Conservation (phyloP, 2,329 filamentous ascomycete species). For the Talaromyces sp. region DNA sequence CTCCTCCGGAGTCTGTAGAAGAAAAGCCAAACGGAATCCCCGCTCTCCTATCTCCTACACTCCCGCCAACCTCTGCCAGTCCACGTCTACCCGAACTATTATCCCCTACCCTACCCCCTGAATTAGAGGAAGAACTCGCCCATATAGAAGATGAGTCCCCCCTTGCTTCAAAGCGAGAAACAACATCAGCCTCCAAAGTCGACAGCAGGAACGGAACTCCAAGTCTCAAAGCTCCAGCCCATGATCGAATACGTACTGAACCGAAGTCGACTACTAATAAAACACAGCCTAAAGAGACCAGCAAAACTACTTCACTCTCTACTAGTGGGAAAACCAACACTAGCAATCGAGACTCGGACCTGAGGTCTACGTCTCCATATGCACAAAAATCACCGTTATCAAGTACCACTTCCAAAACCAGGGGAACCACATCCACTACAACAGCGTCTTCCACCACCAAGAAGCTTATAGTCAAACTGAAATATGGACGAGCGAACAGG, state of each 20-base stretch:
- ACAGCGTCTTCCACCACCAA: not conserved
- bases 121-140: constrained; percentile 50
- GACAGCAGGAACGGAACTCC: constrained; percentile 17
- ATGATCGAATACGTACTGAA: constrained; percentile 16
- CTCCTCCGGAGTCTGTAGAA: constrained; percentile 27
- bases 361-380: constrained; percentile 10
- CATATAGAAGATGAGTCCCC: constrained; percentile 36
- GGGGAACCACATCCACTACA: not conserved
- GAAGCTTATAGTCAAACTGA: constrained; percentile 46
- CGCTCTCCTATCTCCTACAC: constrained; percentile 35
- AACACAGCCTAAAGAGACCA: constrained; percentile 10
- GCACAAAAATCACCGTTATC: constrained; percentile 5
- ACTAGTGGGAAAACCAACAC: constrained; percentile 12
- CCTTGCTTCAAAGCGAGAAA: constrained; percentile 15
- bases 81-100: constrained; percentile 48
- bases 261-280: constrained; percentile 18
- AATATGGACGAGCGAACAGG: constrained; percentile 47
- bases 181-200: constrained; percentile 17
- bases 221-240: constrained; percentile 17
- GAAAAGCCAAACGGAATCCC: constrained; percentile 28
- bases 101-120: constrained; percentile 55
- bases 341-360: constrained; percentile 8
- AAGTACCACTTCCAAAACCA: constrained; percentile 17
- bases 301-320: constrained; percentile 15
- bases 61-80: constrained; percentile 39